phyloP scores from a whole-genome alignment of 192 early-diverging fungal species.

The Coemansia aciculifera region DNA sequence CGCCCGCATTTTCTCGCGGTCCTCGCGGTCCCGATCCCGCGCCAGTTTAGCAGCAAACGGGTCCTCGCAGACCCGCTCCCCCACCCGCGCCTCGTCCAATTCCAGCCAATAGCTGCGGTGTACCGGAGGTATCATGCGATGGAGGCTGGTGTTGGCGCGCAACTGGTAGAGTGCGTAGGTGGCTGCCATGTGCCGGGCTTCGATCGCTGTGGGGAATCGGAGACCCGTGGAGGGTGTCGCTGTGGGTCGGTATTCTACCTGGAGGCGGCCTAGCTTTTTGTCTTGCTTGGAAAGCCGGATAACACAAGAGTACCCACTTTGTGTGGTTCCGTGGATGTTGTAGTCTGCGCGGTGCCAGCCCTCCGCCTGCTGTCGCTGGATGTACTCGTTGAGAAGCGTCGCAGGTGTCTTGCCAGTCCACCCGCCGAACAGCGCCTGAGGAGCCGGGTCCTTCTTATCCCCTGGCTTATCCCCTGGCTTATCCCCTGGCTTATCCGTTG shows the following conservation, averaged over 20 bases:
- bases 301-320: conserved; percentile 52
- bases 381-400: conserved; percentile 74
- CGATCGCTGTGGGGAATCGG: conserved; percentile 32
- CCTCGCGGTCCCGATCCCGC: conserved; percentile 36
- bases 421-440: conserved; percentile 60
- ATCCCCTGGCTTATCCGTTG: too few relatives aligned
- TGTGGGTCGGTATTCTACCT: conserved; percentile 16
- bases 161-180: conserved; percentile 80
- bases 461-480: neutral
- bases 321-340: conserved; percentile 65
- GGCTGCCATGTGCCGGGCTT: conserved; percentile 70
- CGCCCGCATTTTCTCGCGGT: neutral
- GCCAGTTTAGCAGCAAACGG: conserved; percentile 70
- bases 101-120: conserved; percentile 73
- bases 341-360: conserved; percentile 73
- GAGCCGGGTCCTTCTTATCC: neutral
- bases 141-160: conserved; percentile 60
- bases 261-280: conserved; percentile 30
- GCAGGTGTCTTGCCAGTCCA: conserved; percentile 90
- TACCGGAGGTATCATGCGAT: conserved; percentile 72
- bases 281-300: conserved; percentile 31
- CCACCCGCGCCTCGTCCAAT: conserved; percentile 49
- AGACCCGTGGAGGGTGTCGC: neutral
- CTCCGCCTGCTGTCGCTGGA: conserved; percentile 59
- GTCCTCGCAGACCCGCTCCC: conserved; percentile 69